Evolutionary conservation across 179 eudicot genomes (phyloP).

Genomic region (Spergularia azorica): DNA sequence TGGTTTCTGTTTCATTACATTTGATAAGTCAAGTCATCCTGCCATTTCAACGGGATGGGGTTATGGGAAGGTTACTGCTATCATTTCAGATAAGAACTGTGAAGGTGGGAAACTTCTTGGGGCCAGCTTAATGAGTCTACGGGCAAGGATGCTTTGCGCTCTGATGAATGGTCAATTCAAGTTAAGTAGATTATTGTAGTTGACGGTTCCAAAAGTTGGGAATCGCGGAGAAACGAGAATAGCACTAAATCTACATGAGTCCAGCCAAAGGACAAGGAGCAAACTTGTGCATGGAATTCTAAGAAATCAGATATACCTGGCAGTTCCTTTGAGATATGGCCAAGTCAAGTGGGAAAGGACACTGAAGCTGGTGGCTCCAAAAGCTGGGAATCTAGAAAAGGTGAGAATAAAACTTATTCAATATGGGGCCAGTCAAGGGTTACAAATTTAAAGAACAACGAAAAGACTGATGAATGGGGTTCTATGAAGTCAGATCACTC

Average conservation of each 20-base stretch:
- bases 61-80: background rate
- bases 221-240: too few relatives aligned
- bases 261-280: too few relatives aligned
- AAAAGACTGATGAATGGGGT: slow-evolving; percentile 20
- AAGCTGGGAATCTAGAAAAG: background rate
- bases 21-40: slow-evolving; percentile 9
- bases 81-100: slow-evolving; percentile 1
- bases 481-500: slow-evolving; percentile 17
- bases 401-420: slow-evolving; percentile 7
- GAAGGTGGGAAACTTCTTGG: slow-evolving; percentile 14
- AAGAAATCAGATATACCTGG: too few relatives aligned
- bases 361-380: background rate
- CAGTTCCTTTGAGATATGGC: too few relatives aligned
- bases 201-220: too few relatives aligned
- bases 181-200: too few relatives aligned
- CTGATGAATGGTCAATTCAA: slow-evolving; percentile 6
- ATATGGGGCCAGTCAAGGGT: slow-evolving; percentile 20
- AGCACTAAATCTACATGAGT: too few relatives aligned
- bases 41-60: slow-evolving; percentile 10
- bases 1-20: background rate
- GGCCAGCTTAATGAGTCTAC: slow-evolving; percentile 1
- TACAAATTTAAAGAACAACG: slow-evolving; percentile 7
- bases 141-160: background rate
- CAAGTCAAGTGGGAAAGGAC: background rate
- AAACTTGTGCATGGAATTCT: too few relatives aligned